Evolutionary conservation across 1,139 yeast genomes (phyloP).

Genomic region (Diutina pseudorugosa): DNA sequence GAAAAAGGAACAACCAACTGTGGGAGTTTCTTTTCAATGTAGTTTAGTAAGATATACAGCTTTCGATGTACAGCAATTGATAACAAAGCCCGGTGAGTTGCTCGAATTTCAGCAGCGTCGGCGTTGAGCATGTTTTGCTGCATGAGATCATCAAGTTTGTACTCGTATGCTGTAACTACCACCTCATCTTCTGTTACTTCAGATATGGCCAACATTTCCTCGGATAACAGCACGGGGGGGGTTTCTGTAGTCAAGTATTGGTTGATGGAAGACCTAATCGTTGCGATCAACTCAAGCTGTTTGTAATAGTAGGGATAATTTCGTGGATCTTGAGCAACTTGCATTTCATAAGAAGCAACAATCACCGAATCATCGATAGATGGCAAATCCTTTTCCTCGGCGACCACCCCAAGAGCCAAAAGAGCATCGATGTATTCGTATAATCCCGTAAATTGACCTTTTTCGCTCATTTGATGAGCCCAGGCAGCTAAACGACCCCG

Average conservation of each 20-base stretch:
- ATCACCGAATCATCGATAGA: slow-evolving; percentile 30
- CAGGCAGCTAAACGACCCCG: neutral
- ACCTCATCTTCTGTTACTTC: slow-evolving; percentile 67
- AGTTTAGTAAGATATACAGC: slow-evolving; percentile 32
- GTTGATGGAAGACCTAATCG: slow-evolving; percentile 24
- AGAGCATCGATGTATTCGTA: slow-evolving; percentile 49
- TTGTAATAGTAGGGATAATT: slow-evolving; percentile 23
- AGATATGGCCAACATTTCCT: slow-evolving; percentile 47
- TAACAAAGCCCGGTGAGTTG: slow-evolving; percentile 23
- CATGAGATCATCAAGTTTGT: slow-evolving; percentile 51
- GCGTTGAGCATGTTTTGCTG: slow-evolving; percentile 41
- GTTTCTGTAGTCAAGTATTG: slow-evolving; percentile 44
- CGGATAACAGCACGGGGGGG: slow-evolving; percentile 43
- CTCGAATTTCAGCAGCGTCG: slow-evolving; percentile 27
- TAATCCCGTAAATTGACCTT: slow-evolving; percentile 49
- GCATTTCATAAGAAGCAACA: slow-evolving; percentile 33
- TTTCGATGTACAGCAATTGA: slow-evolving; percentile 30
- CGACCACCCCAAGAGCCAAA: slow-evolving; percentile 33
- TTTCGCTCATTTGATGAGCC: slow-evolving; percentile 5
- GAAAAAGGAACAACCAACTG: slow-evolving; percentile 11
- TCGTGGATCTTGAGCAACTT: slow-evolving; percentile 21
- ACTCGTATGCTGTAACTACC: slow-evolving; percentile 56
- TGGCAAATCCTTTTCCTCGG: neutral
- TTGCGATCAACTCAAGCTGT: slow-evolving; percentile 32
- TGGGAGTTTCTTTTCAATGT: slow-evolving; percentile 33